Conservation (phyloP, 495 filamentous ascomycete genomes). For the Hyaloscypha hepaticicola region DNA sequence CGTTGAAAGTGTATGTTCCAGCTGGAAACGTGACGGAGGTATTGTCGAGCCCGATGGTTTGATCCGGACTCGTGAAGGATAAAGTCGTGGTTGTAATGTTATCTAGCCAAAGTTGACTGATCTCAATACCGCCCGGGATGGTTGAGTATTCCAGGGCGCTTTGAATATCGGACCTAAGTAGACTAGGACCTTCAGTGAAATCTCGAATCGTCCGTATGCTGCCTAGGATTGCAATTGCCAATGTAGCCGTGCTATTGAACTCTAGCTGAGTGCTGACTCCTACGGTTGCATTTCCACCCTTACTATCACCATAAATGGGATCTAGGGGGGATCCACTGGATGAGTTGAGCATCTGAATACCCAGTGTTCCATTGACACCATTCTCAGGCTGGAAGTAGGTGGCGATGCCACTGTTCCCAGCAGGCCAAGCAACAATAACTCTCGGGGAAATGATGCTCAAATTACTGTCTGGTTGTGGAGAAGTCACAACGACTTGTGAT, state of each 20-base stretch:
- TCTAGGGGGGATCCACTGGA: conserved; percentile 37
- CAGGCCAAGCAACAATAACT: conserved; percentile 62
- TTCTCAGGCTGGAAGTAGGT: conserved; percentile 54
- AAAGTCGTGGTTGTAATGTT: conserved; percentile 55
- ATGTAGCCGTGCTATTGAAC: conserved; percentile 55
- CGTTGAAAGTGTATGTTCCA: conserved; percentile 57
- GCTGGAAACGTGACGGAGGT: conserved; percentile 46
- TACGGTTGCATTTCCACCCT: conserved; percentile 41
- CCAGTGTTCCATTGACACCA: conserved; percentile 53
- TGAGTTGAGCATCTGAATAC: conserved; percentile 49
- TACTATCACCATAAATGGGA: conserved; percentile 37
- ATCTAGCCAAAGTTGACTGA: conserved; percentile 60
- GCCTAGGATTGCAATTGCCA: conserved; percentile 55
- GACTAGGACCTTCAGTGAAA: conserved; percentile 56
- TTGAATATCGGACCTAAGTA: conserved; percentile 52
- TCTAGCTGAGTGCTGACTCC: conserved; percentile 51
- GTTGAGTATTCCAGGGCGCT: conserved; percentile 42
- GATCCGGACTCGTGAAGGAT: conserved; percentile 40
- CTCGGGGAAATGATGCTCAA: conserved; percentile 54
- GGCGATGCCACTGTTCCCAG: conserved; percentile 59
- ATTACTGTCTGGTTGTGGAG: conserved; percentile 51
- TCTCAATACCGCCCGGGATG: conserved; percentile 41
- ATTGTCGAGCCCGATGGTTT: conserved; percentile 30
- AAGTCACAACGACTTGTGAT: conserved; percentile 59
- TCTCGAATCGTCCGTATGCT: conserved; percentile 62